Percentiles rank a stretch among this genome's conserved stretches.
Conservation (phyloP, 2,329 filamentous ascomycete species). For the Sporothrix inflata region DNA sequence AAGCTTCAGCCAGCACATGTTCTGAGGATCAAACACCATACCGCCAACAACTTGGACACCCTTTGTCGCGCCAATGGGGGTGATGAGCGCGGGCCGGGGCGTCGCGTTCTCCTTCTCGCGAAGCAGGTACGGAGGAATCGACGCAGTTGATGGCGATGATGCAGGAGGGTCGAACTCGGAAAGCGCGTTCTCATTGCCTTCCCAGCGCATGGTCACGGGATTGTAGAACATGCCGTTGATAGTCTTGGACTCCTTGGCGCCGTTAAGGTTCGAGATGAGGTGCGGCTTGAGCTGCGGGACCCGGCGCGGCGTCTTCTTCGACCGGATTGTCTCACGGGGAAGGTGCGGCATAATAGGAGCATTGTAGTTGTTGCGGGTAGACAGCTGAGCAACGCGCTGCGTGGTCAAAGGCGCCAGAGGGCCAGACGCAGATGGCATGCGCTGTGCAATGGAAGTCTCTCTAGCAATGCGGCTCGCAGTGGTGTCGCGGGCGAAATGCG, state of each 20-base stretch:
- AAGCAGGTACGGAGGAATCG: conserved; percentile 47
- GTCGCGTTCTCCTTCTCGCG: conserved; percentile 63
- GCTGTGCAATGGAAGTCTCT: conserved; percentile 64
- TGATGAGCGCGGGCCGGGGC: conserved; percentile 79
- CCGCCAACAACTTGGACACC: conserved; percentile 94
- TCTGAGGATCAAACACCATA: conserved; percentile 96
- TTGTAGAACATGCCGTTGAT: conserved; percentile 98
- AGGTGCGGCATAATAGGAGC: conserved; percentile 39
- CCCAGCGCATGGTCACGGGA: conserved; percentile 83
- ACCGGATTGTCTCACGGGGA: conserved; percentile 45
- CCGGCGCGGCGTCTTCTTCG: conserved; percentile 60
- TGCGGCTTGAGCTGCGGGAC: conserved; percentile 73
- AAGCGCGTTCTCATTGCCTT: conserved; percentile 90
- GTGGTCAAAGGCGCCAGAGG: conserved; percentile 57
- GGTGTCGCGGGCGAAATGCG: conserved; percentile 68
- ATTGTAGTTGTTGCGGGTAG: conserved; percentile 53
- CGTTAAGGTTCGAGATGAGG: conserved; percentile 81
- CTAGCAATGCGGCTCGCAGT: conserved; percentile 67
- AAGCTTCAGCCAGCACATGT: conserved; percentile 97
- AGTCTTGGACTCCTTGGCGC: conserved; percentile 75
- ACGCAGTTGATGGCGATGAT: conserved; percentile 57
- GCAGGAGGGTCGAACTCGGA: conserved; percentile 72
- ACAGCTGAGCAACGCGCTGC: conserved; percentile 59
- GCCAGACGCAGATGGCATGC: conserved; percentile 52
- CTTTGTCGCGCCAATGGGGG: conserved; percentile 81